Conservation (phyloP, 2,329 filamentous ascomycete genomes). For the Trichocomaceae sp. region DNA sequence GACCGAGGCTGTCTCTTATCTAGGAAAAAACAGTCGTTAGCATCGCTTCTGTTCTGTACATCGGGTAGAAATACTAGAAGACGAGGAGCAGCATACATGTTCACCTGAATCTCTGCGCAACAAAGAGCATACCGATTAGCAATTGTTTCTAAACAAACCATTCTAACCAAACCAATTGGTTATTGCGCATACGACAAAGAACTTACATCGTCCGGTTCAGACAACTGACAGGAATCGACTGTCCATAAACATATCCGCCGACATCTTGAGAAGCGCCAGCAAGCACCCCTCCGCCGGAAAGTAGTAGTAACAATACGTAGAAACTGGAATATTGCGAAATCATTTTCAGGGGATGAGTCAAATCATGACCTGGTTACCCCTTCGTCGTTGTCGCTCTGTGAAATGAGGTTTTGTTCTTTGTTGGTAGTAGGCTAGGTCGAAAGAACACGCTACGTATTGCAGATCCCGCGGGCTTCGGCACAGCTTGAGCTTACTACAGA, state of each 20-base stretch:
- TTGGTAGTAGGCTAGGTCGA: neutral
- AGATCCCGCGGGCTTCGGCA: neutral
- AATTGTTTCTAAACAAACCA: neutral
- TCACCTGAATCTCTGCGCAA: constrained; percentile 25
- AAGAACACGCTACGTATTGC: constrained; percentile 5
- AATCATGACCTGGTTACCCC: neutral
- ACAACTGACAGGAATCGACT: constrained; percentile 63
- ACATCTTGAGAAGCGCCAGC: constrained; percentile 10
- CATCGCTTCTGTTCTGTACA: neutral
- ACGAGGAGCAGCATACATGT: constrained; percentile 22
- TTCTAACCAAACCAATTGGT: too few species aligned
- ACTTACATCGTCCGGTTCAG: constrained; percentile 67
- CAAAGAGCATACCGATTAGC: neutral
- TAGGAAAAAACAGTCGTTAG: constrained; percentile 15
- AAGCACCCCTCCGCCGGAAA: constrained; percentile 1
- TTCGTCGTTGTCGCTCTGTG: neutral
- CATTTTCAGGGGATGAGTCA: neutral
- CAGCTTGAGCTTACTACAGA: too few species aligned
- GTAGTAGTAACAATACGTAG: constrained; percentile 11
- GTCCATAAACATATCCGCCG: constrained; percentile 46
- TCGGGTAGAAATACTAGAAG: neutral
- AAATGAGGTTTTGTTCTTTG: neutral
- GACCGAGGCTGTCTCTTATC: constrained; percentile 70
- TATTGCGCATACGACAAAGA: neutral
- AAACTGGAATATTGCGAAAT: neutral